A percentile compares a stretch with the other conserved stretches of the same genome.
These are phyloP conservation scores for Starmerella ratchasimensis DNA, from an alignment of 805 yeast genomes.

Conservation along the genomic window DNA sequence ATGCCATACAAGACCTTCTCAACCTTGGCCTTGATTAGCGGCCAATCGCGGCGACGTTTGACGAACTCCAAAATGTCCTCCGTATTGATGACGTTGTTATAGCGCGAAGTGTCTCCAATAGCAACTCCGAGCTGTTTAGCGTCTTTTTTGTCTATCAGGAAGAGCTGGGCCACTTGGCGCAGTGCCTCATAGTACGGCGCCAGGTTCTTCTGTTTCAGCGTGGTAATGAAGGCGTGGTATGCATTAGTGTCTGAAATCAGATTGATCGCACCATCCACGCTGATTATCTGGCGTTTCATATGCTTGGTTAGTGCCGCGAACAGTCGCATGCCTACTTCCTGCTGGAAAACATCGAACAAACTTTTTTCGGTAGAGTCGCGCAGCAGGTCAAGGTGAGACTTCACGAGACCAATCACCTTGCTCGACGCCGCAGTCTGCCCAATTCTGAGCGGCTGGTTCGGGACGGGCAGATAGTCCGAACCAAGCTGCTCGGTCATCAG, in stretches of 20 bases:
- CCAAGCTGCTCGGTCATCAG: slow-evolving; percentile 43
- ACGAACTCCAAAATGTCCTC: slow-evolving; percentile 93
- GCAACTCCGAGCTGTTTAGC: slow-evolving; percentile 74
- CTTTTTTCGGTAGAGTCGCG: slow-evolving; percentile 76
- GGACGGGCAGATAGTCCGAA: slow-evolving; percentile 47
- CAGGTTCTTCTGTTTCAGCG: slow-evolving; percentile 41
- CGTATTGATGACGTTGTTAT: slow-evolving; percentile 77
- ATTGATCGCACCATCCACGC: slow-evolving; percentile 69
- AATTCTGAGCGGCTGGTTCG: slow-evolving; percentile 11
- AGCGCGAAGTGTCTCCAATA: slow-evolving; percentile 69
- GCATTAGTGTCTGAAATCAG: slow-evolving; percentile 70
- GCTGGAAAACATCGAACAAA: slow-evolving; percentile 82
- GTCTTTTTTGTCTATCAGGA: slow-evolving; percentile 55
- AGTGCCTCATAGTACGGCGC: slow-evolving; percentile 65
- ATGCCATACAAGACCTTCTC: slow-evolving; percentile 93
- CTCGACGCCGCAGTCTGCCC: slow-evolving; percentile 51
- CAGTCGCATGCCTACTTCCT: slow-evolving; percentile 81
- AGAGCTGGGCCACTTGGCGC: slow-evolving; percentile 74
- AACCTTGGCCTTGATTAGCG: slow-evolving; percentile 55
- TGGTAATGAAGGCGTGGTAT: slow-evolving; percentile 53
- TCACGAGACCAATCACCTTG: slow-evolving; percentile 47
- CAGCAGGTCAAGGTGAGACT: slow-evolving; percentile 57
- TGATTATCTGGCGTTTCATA: slow-evolving; percentile 56
- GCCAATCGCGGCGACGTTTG: slow-evolving; percentile 80
- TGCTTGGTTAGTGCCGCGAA: slow-evolving; percentile 64